Evolutionary conservation across 768 basidiomycete species (phyloP).

Genomic region (Trametopsis cervina): DNA sequence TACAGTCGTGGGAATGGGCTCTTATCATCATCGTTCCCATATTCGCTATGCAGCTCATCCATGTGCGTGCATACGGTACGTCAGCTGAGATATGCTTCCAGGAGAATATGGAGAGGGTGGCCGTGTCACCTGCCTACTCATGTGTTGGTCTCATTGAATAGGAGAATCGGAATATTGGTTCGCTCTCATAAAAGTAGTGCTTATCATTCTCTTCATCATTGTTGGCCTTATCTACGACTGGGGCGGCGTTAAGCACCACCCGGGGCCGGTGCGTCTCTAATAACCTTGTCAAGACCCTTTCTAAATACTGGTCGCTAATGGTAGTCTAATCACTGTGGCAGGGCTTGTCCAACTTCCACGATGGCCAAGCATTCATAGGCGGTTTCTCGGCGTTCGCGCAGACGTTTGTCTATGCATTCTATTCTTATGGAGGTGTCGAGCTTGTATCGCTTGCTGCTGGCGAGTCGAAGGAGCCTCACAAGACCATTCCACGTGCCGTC

Average conservation of each 20-base stretch:
- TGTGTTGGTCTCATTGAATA: slow-evolving; percentile 12
- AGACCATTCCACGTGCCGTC: slow-evolving; percentile 56
- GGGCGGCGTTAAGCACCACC: slow-evolving; percentile 50
- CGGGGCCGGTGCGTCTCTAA: slow-evolving; percentile 41
- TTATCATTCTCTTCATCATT: slow-evolving; percentile 56
- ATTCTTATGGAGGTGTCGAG: slow-evolving; percentile 63
- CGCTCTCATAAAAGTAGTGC: slow-evolving; percentile 55
- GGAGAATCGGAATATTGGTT: slow-evolving; percentile 62
- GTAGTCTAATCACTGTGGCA: no score
- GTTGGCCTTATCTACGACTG: slow-evolving; percentile 58
- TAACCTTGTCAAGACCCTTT: neutral
- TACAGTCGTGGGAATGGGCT: slow-evolving; percentile 50
- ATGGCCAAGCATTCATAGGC: slow-evolving; percentile 46
- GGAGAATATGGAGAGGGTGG: neutral
- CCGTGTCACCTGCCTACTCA: neutral
- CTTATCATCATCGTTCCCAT: slow-evolving; percentile 47
- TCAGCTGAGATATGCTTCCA: slow-evolving; percentile 7
- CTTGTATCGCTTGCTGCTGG: slow-evolving; percentile 70
- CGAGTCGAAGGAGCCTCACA: slow-evolving; percentile 57
- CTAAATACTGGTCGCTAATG: neutral
- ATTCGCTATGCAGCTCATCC: slow-evolving; percentile 46
- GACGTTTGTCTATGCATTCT: slow-evolving; percentile 64
- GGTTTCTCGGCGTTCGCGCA: slow-evolving; percentile 46
- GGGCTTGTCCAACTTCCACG: slow-evolving; percentile 45
- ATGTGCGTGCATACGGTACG: slow-evolving; percentile 50